A percentile compares a stretch with the other conserved stretches of the same genome.
Evolutionary conservation across 129 eudicot species (phyloP).

Genomic region (Centrapalus pauciflorus): DNA sequence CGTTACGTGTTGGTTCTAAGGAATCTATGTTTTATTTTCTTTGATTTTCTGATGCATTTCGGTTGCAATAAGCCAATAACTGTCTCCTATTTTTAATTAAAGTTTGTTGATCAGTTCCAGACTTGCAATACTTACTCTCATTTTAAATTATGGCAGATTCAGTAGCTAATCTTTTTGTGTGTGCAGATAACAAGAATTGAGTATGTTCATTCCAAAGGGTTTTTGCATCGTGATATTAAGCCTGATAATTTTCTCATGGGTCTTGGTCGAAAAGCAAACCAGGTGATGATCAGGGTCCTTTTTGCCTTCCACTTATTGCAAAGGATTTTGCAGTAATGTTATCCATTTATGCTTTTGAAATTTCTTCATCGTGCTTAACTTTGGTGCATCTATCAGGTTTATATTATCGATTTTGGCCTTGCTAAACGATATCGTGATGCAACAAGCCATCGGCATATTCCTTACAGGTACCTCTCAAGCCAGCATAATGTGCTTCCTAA

Average conservation of each 20-base stretch:
- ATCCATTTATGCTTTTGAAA: background rate
- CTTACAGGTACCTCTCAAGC: slow-evolving; percentile 67
- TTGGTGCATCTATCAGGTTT: slow-evolving; percentile 48
- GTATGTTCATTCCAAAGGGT: slow-evolving; percentile 91
- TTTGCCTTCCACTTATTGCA: background rate
- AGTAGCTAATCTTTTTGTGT: background rate
- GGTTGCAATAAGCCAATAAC: background rate
- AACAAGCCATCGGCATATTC: slow-evolving; percentile 85
- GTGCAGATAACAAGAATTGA: slow-evolving; percentile 89
- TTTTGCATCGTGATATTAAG: slow-evolving; percentile 91
- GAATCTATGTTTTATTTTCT: background rate
- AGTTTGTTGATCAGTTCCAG: background rate
- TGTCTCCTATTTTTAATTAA: background rate
- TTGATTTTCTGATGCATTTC: background rate
- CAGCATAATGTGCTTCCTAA: background rate
- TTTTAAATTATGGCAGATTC: background rate
- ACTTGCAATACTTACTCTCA: background rate
- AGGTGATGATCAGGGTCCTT: slow-evolving; percentile 40
- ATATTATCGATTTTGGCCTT: slow-evolving; percentile 97
- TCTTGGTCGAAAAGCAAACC: slow-evolving; percentile 96
- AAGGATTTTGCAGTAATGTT: slow-evolving; percentile 8
- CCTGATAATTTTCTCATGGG: slow-evolving; percentile 99
- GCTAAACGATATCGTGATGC: slow-evolving; percentile 98
- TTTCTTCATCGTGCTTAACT: slow-evolving; percentile 5
- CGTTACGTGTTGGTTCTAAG: background rate